A percentile compares a stretch with the other conserved stretches of the same genome.
These are phyloP conservation scores for Paraconiothyrium sp. DNA, from an alignment of 2,329 filamentous ascomycete species.

Conservation along the genomic window DNA sequence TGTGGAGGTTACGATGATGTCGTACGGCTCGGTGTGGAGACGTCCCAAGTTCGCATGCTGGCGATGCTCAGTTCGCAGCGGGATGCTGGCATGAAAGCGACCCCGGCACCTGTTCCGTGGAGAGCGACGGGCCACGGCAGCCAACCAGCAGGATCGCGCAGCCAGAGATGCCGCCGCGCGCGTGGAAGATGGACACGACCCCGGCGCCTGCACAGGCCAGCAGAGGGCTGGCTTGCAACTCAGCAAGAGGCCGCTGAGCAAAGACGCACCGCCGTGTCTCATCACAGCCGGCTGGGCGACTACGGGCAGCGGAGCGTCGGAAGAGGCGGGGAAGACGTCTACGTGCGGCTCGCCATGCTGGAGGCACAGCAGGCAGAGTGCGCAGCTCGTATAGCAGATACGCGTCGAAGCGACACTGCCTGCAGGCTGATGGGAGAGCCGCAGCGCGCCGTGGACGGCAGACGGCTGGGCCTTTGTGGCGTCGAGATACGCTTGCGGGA, in stretches of 20 bases:
- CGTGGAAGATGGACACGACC: background rate
- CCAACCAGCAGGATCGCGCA: slow-evolving; percentile 1
- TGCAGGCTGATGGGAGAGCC: background rate
- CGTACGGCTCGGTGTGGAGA: slow-evolving; percentile 1
- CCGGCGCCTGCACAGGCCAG: slow-evolving; percentile 3
- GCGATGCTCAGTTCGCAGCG: slow-evolving; percentile 2
- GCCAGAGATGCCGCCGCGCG: background rate
- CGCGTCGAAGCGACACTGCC: too few species aligned
- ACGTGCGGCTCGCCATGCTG: background rate
- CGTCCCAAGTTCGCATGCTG: background rate
- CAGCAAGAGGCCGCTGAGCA: slow-evolving; percentile 6
- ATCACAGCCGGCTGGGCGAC: background rate
- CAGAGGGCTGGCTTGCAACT: background rate
- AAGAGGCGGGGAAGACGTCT: background rate
- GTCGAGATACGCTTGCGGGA: slow-evolving; percentile 4
- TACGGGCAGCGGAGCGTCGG: background rate
- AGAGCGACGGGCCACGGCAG: background rate
- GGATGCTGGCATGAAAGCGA: slow-evolving; percentile 7
- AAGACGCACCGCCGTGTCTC: slow-evolving; percentile 2
- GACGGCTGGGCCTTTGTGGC: slow-evolving; percentile 2
- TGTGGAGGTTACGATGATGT: background rate
- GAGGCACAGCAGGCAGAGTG: slow-evolving; percentile 7
- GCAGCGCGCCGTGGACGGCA: background rate
- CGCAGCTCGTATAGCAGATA: background rate
- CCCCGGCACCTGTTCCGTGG: slow-evolving; percentile 9